Base-by-base conservation (phyloP, 2,329 filamentous ascomycete genomes). In the Mariannaea elegans region DNA sequence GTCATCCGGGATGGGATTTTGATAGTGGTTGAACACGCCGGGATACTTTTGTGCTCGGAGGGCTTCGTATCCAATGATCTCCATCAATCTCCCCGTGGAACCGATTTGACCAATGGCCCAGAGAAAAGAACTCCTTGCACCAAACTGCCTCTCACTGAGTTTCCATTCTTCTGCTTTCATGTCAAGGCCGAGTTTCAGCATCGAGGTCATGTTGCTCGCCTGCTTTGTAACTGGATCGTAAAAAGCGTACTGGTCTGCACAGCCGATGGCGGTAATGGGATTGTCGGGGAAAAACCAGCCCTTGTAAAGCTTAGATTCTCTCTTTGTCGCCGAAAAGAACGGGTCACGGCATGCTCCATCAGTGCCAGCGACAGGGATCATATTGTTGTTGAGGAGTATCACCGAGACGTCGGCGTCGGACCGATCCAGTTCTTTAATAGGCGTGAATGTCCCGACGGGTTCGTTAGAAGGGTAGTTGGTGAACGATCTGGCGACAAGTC, bases 291-390 rank as follows among this genome's bases (percentile, higher is more conserved):
- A 13, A 19, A 44, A 53, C 50, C 50, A 53, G 10, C 23, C 38
- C 7, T 8, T 16, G n/a, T 34, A 50, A 4, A 24, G 13, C 3
- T 9, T 27, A 2, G 16, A 10, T 12, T 44, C n/a, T 6, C 18
- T 24, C 9, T 53, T 23, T 13, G 50, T 53, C 27, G 50, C 50
- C 13, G 50, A 53, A 18, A 44, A 53, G 50, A 53, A 53, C 5
- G 50, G 50, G 13, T 53, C 50, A 4, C 27, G 27, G 14, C 50
- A 53, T 6, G 50, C 38, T 3, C 50, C 50, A 18, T 53, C 19
- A 5, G 39, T 34, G 3, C 50, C 50, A 5, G 50, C 38, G 18
- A 53, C 19, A 13, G 8, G 18, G 18, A 53, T 41, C 12, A 23
- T 10, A n/a, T 53, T 53, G 24, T 53, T 53, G 39, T 53, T 53